Conservation (phyloP, 345 rosid species). For the Zanthoxylum bungeanum region DNA sequence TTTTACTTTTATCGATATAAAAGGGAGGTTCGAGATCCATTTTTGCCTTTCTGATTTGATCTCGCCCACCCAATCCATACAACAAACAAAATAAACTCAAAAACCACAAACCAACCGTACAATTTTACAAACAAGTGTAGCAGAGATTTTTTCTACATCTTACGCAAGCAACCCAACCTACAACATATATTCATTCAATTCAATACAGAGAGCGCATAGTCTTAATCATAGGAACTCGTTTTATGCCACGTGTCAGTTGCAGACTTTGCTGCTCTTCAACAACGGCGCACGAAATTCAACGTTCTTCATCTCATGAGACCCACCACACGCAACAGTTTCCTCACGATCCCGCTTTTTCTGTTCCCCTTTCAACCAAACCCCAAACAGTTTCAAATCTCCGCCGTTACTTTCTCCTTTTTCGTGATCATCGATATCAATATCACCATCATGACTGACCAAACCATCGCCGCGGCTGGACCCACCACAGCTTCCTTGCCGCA, state of each 20-base stretch:
- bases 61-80: too few relatives aligned
- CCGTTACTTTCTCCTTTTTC: slow-evolving; percentile 26
- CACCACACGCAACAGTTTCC: slow-evolving; percentile 46
- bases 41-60: too few relatives aligned
- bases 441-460: slow-evolving; percentile 17
- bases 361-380: slow-evolving; percentile 66
- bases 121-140: too few relatives aligned
- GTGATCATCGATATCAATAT: slow-evolving; percentile 4
- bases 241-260: slow-evolving; percentile 34
- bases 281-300: slow-evolving; percentile 42
- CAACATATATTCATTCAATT: too few relatives aligned
- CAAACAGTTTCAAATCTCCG: slow-evolving; percentile 67
- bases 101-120: too few relatives aligned
- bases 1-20: too few relatives aligned
- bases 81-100: too few relatives aligned
- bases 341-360: slow-evolving; percentile 64
- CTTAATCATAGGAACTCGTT: too few relatives aligned
- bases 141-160: too few relatives aligned
- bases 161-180: too few relatives aligned
- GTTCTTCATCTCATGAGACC: slow-evolving; percentile 47
- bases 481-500: slow-evolving; percentile 41
- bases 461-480: slow-evolving; percentile 22
- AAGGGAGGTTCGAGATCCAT: too few relatives aligned
- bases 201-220: neutral
- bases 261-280: slow-evolving; percentile 67